Evolutionary conservation across 768 basidiomycete species (phyloP), one percentile per base, ranked within the genome.

Genomic region (Rhodocollybia butyracea): DNA sequence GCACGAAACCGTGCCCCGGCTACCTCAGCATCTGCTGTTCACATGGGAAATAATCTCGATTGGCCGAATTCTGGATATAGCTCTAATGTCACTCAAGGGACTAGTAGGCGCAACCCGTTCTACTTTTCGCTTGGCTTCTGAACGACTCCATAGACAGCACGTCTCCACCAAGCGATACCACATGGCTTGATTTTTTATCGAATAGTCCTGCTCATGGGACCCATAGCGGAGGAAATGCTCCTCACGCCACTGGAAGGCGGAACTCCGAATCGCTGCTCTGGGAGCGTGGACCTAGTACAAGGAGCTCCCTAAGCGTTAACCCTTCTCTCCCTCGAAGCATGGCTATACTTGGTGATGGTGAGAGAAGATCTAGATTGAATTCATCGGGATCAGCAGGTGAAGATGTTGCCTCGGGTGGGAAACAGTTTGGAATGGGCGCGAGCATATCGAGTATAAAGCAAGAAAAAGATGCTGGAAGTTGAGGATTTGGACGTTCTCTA

Each of bases 161-260:
- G 17, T 50, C 53, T 21, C 48, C 48, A 46, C 48, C 56, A 29
- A 32, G 41, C 46, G 52, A 58, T 29, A 57, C 52, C 47, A 63
- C 66, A 59, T 72, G 69, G 69, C 59, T 71, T 11, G 69, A 69
- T 51, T 70, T 69, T 53, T 60, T 72, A 15, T 66, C 68, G 3
- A 63, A 57, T 40, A 55, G 48, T 38, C 57, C 51, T 45, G 53
- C 58, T 17, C 30, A 43, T 36, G 53, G 53, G 41, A 54, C 11
- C 34, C 41, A 30, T 19, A 30, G 40, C n/a, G 38, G 40, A 15
- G 1, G 26, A 24, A 52, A 52, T 32, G 43, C 56, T 15, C 46
- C 57, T 46, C 53, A 51, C 31, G 26, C 59, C 3, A 42, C 54
- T 17, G 43, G 51, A 31, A 39, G 50, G 24, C 61, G 63, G 24